Conservation (phyloP, 2,329 filamentous ascomycete genomes). For the Biscogniauxia sp. region DNA sequence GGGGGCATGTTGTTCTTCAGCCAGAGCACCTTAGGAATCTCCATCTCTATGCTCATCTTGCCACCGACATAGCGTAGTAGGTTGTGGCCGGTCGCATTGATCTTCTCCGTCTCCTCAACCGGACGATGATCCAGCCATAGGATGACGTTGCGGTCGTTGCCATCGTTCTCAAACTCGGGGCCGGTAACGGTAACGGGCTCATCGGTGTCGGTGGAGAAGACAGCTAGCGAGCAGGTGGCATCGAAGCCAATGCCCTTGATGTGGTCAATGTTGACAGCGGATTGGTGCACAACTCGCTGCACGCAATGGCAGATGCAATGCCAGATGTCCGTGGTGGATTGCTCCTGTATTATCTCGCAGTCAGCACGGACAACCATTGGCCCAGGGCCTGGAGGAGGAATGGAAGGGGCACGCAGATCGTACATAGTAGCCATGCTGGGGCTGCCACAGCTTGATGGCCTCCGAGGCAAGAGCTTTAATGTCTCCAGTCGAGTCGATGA, state of each 20-base stretch:
- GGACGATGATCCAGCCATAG: slow-evolving; percentile 97
- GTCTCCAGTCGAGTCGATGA: slow-evolving; percentile 88
- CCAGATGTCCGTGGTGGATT: slow-evolving; percentile 98
- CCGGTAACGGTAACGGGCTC: slow-evolving; percentile 89
- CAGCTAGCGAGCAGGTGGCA: slow-evolving; percentile 94
- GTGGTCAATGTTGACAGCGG: slow-evolving; percentile 70
- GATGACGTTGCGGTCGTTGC: slow-evolving; percentile 89
- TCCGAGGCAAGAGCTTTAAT: slow-evolving; percentile 75
- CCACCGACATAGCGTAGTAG: slow-evolving; percentile 94
- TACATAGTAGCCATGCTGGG: slow-evolving; percentile 72
- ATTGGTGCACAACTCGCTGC: slow-evolving; percentile 75
- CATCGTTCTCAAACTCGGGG: slow-evolving; percentile 75
- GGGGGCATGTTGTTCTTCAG: slow-evolving; percentile 97
- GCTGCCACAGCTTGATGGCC: slow-evolving; percentile 78
- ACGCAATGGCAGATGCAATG: slow-evolving; percentile 88
- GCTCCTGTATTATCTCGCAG: slow-evolving; percentile 57
- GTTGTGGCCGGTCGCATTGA: slow-evolving; percentile 91
- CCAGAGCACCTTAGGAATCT: slow-evolving; percentile 97
- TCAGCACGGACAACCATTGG: slow-evolving; percentile 5
- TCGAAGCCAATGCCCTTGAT: slow-evolving; percentile 95
- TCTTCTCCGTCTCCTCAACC: slow-evolving; percentile 83
- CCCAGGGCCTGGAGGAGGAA: slow-evolving; percentile 1
- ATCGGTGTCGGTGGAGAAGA: slow-evolving; percentile 85
- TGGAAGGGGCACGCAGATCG: slow-evolving; percentile 23
- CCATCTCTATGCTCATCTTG: slow-evolving; percentile 99